These are phyloP conservation scores for Datura wrightii DNA, from an alignment of 257 asterid genomes.

Conservation along the genomic window DNA sequence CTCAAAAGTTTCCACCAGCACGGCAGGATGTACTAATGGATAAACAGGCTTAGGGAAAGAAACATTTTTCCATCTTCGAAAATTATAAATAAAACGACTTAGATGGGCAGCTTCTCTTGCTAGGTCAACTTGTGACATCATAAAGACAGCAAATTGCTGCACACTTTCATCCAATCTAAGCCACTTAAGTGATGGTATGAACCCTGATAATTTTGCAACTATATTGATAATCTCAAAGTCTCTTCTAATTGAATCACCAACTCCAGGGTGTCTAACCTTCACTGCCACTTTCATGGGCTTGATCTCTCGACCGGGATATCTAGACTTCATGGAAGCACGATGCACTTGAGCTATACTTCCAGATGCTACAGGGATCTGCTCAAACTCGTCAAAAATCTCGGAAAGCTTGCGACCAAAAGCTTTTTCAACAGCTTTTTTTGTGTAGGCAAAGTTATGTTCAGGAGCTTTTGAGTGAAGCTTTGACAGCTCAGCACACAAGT, in stretches of 20 bases:
- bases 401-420: slow-evolving; percentile 74
- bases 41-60: slow-evolving; percentile 92
- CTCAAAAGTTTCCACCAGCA: slow-evolving; percentile 89
- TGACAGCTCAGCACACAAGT: slow-evolving; percentile 81
- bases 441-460: slow-evolving; percentile 80
- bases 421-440: slow-evolving; percentile 68
- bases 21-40: slow-evolving; percentile 92
- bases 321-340: slow-evolving; percentile 67
- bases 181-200: slow-evolving; percentile 76
- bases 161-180: slow-evolving; percentile 89
- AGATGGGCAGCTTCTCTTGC: slow-evolving; percentile 90
- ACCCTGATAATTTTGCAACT: slow-evolving; percentile 67
- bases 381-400: slow-evolving; percentile 81
- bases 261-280: slow-evolving; percentile 92
- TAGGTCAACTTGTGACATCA: slow-evolving; percentile 94
- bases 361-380: slow-evolving; percentile 86
- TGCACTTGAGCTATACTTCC: slow-evolving; percentile 95
- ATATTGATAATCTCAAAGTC: slow-evolving; percentile 80
- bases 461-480: slow-evolving; percentile 97
- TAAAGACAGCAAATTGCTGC: slow-evolving; percentile 82
- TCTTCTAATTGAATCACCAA: slow-evolving; percentile 86
- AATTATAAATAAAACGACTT: slow-evolving; percentile 85
- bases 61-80: slow-evolving; percentile 84
- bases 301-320: slow-evolving; percentile 60
- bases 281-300: slow-evolving; percentile 81